Percentiles rank a stretch among this genome's conserved stretches.
These are phyloP conservation scores for Jackrogersella minutella DNA, from an alignment of 495 filamentous ascomycete genomes.

Conservation along the genomic window DNA sequence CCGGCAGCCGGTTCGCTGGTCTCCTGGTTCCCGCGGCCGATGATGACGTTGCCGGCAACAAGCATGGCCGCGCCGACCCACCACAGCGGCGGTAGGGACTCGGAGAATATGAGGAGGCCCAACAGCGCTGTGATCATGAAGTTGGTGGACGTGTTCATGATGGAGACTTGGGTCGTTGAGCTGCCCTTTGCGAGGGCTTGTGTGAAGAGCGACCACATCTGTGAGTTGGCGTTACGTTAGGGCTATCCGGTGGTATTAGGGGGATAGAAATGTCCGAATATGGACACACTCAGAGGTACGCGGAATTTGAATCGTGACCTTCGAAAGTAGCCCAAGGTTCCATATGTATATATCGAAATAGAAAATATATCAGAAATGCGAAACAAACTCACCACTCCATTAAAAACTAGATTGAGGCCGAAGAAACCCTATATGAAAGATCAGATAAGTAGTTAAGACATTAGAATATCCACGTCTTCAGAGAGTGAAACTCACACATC, in stretches of 20 bases:
- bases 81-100: conserved; percentile 80
- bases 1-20: conserved; percentile 22
- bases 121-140: conserved; percentile 91
- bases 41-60: conserved; percentile 89
- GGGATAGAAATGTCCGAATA: background rate
- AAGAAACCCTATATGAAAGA: conserved; percentile 74
- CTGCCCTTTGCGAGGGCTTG: conserved; percentile 82
- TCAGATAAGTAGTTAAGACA: conserved; percentile 2
- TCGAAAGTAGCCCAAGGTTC: too few relatives aligned
- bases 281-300: too few relatives aligned
- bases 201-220: conserved; percentile 91
- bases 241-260: background rate
- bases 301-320: too few relatives aligned
- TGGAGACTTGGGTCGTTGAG: conserved; percentile 88
- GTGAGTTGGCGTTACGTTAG: background rate
- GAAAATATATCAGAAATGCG: background rate
- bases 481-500: conserved; percentile 64
- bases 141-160: conserved; percentile 93
- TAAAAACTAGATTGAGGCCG: conserved; percentile 85
- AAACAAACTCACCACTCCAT: conserved; percentile 67
- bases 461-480: background rate
- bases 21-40: conserved; percentile 74
- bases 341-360: background rate
- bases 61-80: conserved; percentile 86
- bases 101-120: conserved; percentile 76